Evolutionary conservation across 2,329 filamentous ascomycete species (phyloP).

Genomic region (Cercospora janseana): DNA sequence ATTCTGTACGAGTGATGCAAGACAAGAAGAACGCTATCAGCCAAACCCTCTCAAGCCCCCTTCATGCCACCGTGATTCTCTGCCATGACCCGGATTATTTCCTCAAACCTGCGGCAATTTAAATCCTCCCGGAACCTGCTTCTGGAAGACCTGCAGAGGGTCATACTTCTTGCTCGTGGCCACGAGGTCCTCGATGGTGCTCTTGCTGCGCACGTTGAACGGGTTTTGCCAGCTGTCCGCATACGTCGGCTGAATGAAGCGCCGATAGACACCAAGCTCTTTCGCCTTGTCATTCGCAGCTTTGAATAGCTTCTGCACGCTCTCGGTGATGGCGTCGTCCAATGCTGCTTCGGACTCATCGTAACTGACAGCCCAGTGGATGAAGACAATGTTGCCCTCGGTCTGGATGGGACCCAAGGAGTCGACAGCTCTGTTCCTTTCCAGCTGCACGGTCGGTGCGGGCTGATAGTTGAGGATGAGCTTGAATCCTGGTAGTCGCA

Average conservation of each 20-base stretch:
- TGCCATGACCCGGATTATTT: too few species aligned
- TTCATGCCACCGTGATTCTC: too few species aligned
- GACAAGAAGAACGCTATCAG: too few species aligned
- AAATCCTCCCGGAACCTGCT: slow-evolving; percentile 38
- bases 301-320: slow-evolving; percentile 19
- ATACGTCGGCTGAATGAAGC: slow-evolving; percentile 39
- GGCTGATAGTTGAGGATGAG: slow-evolving; percentile 27
- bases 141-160: slow-evolving; percentile 39
- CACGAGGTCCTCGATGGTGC: slow-evolving; percentile 33
- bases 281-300: slow-evolving; percentile 14
- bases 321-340: slow-evolving; percentile 17
- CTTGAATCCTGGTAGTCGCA: slow-evolving; percentile 21
- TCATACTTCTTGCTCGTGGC: slow-evolving; percentile 39
- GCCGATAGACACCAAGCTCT: slow-evolving; percentile 19
- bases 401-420: slow-evolving; percentile 26
- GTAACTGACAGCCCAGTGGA: slow-evolving; percentile 22
- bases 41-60: too few species aligned
- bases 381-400: slow-evolving; percentile 21
- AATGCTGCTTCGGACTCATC: slow-evolving; percentile 16
- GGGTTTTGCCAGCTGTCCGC: slow-evolving; percentile 40
- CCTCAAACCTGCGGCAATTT: slow-evolving; percentile 27
- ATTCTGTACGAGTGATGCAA: too few species aligned
- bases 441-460: slow-evolving; percentile 23
- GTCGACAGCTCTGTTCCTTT: slow-evolving; percentile 17
- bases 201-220: slow-evolving; percentile 35